Evolutionary conservation across 2,329 filamentous ascomycete genomes (phyloP).

Genomic region (Tolypocladium nubicola): DNA sequence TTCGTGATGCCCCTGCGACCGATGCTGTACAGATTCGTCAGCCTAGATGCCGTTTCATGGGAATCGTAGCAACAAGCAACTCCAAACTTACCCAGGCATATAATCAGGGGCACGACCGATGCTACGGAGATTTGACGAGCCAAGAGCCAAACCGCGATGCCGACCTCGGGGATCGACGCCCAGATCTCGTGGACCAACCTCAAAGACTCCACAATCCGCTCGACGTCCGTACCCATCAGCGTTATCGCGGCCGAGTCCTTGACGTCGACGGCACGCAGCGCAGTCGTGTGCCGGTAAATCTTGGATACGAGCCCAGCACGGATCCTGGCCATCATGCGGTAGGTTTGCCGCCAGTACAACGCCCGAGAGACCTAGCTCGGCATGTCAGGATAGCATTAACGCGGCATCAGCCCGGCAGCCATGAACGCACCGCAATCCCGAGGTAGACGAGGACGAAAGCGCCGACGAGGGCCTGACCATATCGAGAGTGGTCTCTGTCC

Average conservation of each 20-base stretch:
- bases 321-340: neutral
- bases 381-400: neutral
- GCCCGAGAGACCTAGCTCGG: neutral
- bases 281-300: neutral
- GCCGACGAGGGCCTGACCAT: neutral
- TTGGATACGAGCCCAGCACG: constrained; percentile 1
- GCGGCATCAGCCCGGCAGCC: neutral
- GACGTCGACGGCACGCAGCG: neutral
- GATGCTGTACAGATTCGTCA: neutral
- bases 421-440: neutral
- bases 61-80: neutral
- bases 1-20: neutral
- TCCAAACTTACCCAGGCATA: neutral
- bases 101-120: neutral
- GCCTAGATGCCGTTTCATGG: neutral
- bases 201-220: neutral
- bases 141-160: constrained; percentile 1
- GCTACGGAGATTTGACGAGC: neutral
- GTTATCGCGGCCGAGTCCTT: neutral
- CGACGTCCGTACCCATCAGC: constrained; percentile 1
- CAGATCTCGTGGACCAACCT: constrained; percentile 1
- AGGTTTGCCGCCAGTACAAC: neutral
- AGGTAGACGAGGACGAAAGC: constrained; percentile 1
- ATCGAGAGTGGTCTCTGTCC: neutral
- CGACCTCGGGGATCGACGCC: neutral